Base-by-base conservation (phyloP, 108 stramenopile species). In the Stephanodiscus minutulus region DNA sequence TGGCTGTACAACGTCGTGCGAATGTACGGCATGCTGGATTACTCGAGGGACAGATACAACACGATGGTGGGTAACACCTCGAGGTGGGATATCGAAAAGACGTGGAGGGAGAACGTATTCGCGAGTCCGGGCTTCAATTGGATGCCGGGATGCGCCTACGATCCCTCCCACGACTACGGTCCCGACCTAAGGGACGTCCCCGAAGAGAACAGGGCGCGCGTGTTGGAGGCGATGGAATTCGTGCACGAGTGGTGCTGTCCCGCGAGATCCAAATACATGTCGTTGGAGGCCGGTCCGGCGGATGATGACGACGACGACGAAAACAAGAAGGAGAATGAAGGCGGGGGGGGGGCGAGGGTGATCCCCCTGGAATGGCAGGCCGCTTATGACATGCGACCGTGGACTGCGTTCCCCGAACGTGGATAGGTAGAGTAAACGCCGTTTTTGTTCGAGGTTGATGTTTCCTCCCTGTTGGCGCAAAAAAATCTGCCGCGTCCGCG, bases 401-500 rank as follows among this genome's bases (percentile, higher is more conserved):
- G 92, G 89, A 81, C 82, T 35, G 92, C 81, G n/a, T 91, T 84
- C 58, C 92, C 92, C 0, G 90, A 93, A 49, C 80, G 86, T 21
- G 33, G 33, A 13, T 58, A 55, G 25, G 5, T n/a, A n/a, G n/a
- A n/a, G n/a, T n/a, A 7, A 50, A 50, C 39, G 39, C 5, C 31
- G 31, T 33, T 5, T 33, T 5, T 2, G 2, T 5, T 33, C 5
- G 5, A 33, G n/a, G n/a, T 33, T 33, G 31, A 33, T 33, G 5
- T 33, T 5, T 33, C 5, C 31, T 33, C 31, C 31, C 2, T 4
- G 2, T 33, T 33, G 3, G 31, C 31, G 31, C 31, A 33, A 33
- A 33, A 2, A 4, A 4, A 4, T 33, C 31, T 33, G 31, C 31
- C 31, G 5, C 31, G 31, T 33, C 5, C 5, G 31, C 31, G 31